Evolutionary conservation across 768 basidiomycete genomes (phyloP), one percentile per base, ranked within the genome.

Genomic region (Trametes gibbosa): DNA sequence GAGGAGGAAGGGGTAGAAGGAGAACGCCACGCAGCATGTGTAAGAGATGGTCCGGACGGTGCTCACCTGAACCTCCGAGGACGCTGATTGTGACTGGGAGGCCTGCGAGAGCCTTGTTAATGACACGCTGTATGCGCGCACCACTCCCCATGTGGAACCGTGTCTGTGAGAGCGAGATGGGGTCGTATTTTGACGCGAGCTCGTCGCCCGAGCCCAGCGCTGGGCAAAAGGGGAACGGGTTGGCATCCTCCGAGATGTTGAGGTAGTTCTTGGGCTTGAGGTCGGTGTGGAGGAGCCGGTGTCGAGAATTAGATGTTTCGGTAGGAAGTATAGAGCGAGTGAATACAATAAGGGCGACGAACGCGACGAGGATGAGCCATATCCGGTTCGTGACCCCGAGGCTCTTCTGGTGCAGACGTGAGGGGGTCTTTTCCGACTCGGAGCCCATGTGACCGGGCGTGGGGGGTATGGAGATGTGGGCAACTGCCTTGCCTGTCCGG

Each of bases 191-290:
- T 24, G 77, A 73, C 2, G 86, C 91, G 45, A 98, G 78, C 35
- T 81, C 79, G 72, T 98, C 96, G 1, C 84, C 85, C 2, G 88
- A 87, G 1, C 92, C 92, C 69, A 89, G 91, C 1, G 85, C 80
- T 0, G 96, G 96, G 71, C 96, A 99, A 72, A 98, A 99, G 1
- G 79, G 76, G 72, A 99, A 99, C 0, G 96, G 95, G 56, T 81
- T 78, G 23, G 81, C 79, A 14, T 75, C 66, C 39, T 74, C 69
- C 37, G 76, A 65, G 43, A 78, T 74, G 70, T 95, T 94, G 58
- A 97, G 77, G 71, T 96, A 96, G 71, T 95, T 92, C 67, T 89
- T 87, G 0, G 94, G 74, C 49, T 81, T 80, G 35, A 90, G 77
- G 58, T 81, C 75, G 2, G 77, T 74, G 27, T 65, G 56, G 53